Evolutionary conservation across 148 eudicot genomes (phyloP), one percentile per base, ranked within the genome.

Genomic region (Fagopyrum homotropicum): DNA sequence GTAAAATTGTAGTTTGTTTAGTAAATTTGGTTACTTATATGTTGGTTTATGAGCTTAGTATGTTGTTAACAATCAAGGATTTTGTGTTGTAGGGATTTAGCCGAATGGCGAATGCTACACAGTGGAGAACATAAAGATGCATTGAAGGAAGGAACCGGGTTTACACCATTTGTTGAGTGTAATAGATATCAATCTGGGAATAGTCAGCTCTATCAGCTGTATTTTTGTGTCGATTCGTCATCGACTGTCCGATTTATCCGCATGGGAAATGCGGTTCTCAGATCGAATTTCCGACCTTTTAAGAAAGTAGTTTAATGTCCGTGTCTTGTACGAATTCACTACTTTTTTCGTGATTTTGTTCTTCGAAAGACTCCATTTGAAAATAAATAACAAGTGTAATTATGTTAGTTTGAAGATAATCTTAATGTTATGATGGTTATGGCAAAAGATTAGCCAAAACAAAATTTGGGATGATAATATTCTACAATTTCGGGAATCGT

Each of bases 161-260:
- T 57, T n/a, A 77, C 72, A n/a, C 87, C 90, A 0, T 82, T 57
- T 68, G 75, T 90, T 16, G 82, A 86, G 79, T 90, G 95, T 80
- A 90, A 86, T 7, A 70, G 26, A 9, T 90, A 90, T 71, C 15
- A 76, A 19, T 81, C 81, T 0, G 80, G 91, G 2, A 85, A 81
- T 16, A 81, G 80, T 51, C 90, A 90, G 19, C 78, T 90, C 3
- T 86, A 82, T 59, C 91, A 88, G 69, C 69, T 90, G 2, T 88
- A 88, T 45, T 69, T 82, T 14, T 90, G 95, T 71, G 82, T 87
- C 1, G 90, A 89, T 64, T 61, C 45, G 6, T 77, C 45, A 82
- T 88, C 46, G 89, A 84, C 15, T 88, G 94, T 29, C 86, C 87
- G 5, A 76, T 72, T 43, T 77, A 80, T 0, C 94, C 94, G 4